Conservation (phyloP, 257 asterid genomes). For the Ilex asprella region DNA sequence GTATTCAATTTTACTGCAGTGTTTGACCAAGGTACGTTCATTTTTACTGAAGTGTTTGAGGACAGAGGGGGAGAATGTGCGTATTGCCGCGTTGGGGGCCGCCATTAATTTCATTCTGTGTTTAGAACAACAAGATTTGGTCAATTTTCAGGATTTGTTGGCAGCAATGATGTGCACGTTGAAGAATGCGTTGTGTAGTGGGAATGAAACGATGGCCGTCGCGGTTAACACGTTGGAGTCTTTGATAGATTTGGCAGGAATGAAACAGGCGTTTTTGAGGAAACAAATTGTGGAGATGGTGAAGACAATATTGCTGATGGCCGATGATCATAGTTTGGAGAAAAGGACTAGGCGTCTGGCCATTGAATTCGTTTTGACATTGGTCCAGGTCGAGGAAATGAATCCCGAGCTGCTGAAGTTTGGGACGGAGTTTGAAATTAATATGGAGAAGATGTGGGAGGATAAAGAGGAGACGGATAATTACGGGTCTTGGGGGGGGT, state of each 20-base stretch:
- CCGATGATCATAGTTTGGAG: conserved; percentile 82
- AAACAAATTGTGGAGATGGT: conserved; percentile 90
- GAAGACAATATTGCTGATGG: conserved; percentile 88
- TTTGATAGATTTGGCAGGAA: conserved; percentile 84
- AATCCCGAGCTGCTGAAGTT: conserved; percentile 99
- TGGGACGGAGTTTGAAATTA: conserved; percentile 60
- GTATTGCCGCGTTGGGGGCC: conserved; percentile 89
- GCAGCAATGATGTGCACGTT: conserved; percentile 90
- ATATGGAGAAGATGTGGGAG: conserved; percentile 67
- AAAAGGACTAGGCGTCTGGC: conserved; percentile 95
- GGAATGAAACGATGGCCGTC: conserved; percentile 30
- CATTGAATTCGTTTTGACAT: conserved; percentile 52
- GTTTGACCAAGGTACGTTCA: too few relatives aligned
- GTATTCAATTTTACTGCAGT: conserved; percentile 68
- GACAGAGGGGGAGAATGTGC: conserved; percentile 45
- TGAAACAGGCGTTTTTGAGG: conserved; percentile 83
- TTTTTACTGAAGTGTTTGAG: too few relatives aligned
- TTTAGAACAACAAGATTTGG: conserved; percentile 52
- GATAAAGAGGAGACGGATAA: too few relatives aligned
- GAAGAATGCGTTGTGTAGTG: conserved; percentile 77
- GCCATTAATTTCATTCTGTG: conserved; percentile 89
- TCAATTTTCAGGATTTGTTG: conserved; percentile 88
- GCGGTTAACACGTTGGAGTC: too few relatives aligned
- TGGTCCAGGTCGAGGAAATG: conserved; percentile 57
- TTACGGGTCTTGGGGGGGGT: conserved; percentile 87